A percentile compares a stretch with the other conserved stretches of the same genome.
phyloP scores from a whole-genome alignment of 805 yeast species.

The Lachancea meyersii region DNA sequence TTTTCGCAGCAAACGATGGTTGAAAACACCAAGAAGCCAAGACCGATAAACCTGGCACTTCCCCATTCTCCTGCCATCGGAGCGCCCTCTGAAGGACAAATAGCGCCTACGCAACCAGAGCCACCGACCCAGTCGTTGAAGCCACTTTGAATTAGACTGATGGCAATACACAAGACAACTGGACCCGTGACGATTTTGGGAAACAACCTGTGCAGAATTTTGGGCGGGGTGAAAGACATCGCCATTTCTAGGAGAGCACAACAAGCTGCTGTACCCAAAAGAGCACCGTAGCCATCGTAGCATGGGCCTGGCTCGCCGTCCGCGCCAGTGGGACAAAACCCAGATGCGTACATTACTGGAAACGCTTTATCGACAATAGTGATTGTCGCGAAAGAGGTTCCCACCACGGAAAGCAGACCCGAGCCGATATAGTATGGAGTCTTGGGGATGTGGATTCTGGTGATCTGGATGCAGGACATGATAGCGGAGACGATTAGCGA shows the following conservation, averaged over 20 bases:
- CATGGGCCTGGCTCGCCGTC: conserved; percentile 71
- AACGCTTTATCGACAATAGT: conserved; percentile 69
- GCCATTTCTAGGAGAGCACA: conserved; percentile 72
- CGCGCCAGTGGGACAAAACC: conserved; percentile 55
- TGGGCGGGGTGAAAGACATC: conserved; percentile 74
- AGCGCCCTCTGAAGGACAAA: conserved; percentile 46
- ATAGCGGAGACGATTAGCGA: conserved; percentile 66
- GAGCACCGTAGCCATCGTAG: conserved; percentile 86
- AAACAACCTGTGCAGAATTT: conserved; percentile 60
- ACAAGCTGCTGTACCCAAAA: conserved; percentile 71
- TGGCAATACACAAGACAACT: conserved; percentile 80
- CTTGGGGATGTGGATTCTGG: conserved; percentile 67
- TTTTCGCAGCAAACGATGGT: conserved; percentile 71
- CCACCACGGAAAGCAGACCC: conserved; percentile 83
- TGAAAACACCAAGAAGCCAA: conserved; percentile 76
- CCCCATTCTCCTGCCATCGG: conserved; percentile 70
- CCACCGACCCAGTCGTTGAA: conserved; percentile 89
- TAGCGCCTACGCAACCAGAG: conserved; percentile 47
- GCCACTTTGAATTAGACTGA: conserved; percentile 61
- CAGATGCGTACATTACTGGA: conserved; percentile 72
- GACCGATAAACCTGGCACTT: conserved; percentile 77
- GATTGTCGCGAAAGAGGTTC: conserved; percentile 85
- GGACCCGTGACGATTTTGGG: conserved; percentile 94
- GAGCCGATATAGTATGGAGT: conserved; percentile 81
- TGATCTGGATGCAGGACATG: conserved; percentile 67